phyloP scores from a whole-genome alignment of 1,284 basidiomycete species.

The Schizophyllum commune region DNA sequence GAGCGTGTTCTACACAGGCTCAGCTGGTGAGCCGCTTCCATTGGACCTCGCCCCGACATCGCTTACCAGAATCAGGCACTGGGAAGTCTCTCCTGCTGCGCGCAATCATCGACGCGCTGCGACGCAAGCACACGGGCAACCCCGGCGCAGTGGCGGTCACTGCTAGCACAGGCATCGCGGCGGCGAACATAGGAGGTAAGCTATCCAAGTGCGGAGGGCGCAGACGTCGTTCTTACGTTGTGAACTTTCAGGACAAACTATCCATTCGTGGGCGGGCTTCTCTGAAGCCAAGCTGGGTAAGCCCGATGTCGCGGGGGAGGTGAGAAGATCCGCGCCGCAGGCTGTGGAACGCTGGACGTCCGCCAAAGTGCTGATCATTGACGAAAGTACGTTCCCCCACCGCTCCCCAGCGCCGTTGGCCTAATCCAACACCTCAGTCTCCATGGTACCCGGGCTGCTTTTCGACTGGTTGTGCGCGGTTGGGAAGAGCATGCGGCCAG shows the following conservation, averaged over 20 bases:
- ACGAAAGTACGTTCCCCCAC: neutral
- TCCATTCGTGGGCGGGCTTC: neutral
- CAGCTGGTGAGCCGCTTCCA: conserved; percentile 31
- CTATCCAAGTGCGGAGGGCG: neutral
- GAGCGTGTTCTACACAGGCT: conserved; percentile 45
- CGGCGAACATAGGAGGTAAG: neutral
- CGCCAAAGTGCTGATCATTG: neutral
- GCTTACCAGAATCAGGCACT: neutral
- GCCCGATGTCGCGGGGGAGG: neutral
- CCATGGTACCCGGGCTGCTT: neutral
- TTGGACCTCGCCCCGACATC: no score
- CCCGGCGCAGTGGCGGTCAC: neutral
- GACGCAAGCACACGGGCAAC: neutral
- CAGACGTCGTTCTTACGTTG: neutral
- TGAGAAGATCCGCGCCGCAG: neutral
- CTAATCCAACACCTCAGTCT: neutral
- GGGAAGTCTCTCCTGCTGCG: neutral
- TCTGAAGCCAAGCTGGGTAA: neutral
- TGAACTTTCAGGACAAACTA: neutral
- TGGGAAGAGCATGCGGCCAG: neutral
- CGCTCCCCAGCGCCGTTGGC: neutral
- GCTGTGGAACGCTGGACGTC: neutral
- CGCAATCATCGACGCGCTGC: neutral
- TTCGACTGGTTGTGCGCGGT: neutral
- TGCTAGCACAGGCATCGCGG: neutral